These are phyloP conservation scores for Marchantia paleacea DNA, from an alignment of 225 moss, liverwort and hornwort genomes.

Conservation along the genomic window DNA sequence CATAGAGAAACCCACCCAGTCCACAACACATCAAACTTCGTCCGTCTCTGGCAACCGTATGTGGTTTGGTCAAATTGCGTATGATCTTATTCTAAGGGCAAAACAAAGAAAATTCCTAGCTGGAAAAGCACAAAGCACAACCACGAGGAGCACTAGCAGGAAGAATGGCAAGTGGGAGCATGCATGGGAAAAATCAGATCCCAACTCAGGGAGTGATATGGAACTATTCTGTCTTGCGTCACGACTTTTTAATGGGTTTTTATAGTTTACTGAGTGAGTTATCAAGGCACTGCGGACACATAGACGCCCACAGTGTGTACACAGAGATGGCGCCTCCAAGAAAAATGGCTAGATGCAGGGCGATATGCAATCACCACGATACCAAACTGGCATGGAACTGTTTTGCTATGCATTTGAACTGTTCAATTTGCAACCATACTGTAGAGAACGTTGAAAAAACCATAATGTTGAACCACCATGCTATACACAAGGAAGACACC, in stretches of 20 bases:
- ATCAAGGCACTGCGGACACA: neutral
- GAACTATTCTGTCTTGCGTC: neutral
- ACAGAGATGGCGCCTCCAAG: too few species aligned
- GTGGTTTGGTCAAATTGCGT: neutral
- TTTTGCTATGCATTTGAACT: too few species aligned
- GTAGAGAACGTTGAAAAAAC: too few species aligned
- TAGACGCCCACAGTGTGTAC: neutral
- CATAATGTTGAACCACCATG: too few species aligned
- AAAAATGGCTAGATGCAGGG: too few species aligned
- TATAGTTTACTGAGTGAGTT: neutral
- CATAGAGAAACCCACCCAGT: neutral
- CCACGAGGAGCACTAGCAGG: neutral
- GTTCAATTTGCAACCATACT: too few species aligned
- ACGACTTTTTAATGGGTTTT: neutral
- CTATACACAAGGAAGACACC: too few species aligned
- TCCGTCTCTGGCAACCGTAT: neutral
- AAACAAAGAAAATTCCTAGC: neutral
- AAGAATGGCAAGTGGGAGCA: neutral
- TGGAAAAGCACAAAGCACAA: neutral
- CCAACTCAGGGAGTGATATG: neutral
- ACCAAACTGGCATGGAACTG: too few species aligned
- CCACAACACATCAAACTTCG: neutral
- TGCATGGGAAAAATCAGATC: neutral
- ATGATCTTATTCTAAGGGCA: neutral
- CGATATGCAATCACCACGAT: too few species aligned